phyloP scores from a whole-genome alignment of 108 stramenopile species.

The Licmophora abbreviata region DNA sequence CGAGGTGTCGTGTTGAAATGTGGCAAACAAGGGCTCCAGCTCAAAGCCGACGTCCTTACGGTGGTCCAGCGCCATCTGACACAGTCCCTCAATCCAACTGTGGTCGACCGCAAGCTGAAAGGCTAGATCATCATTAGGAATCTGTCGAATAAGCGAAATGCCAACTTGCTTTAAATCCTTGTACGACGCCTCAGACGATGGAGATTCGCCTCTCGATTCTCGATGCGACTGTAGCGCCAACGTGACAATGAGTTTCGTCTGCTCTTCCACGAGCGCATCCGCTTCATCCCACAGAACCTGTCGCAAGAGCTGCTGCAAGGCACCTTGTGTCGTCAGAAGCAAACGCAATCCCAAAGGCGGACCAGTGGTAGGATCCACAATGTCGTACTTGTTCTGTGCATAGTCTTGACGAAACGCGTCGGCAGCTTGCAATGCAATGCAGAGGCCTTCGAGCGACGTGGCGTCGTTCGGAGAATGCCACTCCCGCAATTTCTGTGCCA shows the following conservation, averaged over 20 bases:
- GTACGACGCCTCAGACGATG: neutral
- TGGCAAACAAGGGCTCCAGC: too few species aligned
- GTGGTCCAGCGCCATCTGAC: slow-evolving; percentile 1
- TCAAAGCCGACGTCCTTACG: too few species aligned
- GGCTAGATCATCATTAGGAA: neutral
- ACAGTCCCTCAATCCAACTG: neutral
- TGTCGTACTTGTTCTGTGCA: slow-evolving; percentile 1
- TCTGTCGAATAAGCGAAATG: neutral
- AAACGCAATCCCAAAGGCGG: neutral
- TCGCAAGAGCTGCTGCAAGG: too few species aligned
- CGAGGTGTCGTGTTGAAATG: too few species aligned
- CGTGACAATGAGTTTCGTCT: neutral
- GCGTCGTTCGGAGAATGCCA: slow-evolving; percentile 1
- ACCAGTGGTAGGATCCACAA: neutral
- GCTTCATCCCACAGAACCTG: neutral
- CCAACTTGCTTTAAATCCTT: neutral
- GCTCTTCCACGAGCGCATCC: neutral
- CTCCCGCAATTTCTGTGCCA: neutral
- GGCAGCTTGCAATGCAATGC: slow-evolving; percentile 6
- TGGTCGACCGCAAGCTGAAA: neutral
- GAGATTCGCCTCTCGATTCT: too few species aligned
- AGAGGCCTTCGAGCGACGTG: too few species aligned
- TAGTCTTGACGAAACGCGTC: slow-evolving; percentile 4
- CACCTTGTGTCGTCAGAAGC: too few species aligned
- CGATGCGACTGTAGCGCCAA: slow-evolving; percentile 2